Evolutionary conservation across 73 alveolate genomes (phyloP), one percentile per base, ranked within the genome.

Genomic region (Diophrys sp.): DNA sequence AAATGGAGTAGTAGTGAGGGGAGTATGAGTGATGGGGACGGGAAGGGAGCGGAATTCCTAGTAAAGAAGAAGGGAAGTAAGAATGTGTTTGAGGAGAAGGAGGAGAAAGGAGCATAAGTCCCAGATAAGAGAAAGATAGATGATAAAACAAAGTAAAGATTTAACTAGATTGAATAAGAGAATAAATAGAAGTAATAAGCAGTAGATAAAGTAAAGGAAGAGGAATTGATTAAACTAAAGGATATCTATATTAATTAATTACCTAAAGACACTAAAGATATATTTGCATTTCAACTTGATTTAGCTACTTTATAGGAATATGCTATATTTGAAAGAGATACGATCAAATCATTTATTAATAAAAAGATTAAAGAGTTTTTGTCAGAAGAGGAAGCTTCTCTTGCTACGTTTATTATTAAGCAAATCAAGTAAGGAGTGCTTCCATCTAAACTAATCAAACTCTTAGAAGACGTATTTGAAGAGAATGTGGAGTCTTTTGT

Each of bases 1-100:
- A 54, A 68, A 25, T 25, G 18, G 75, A 68, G 62, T 44, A 44
- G 62, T 44, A 18, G 62, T 44, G 62, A 68, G 1, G 54, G 62
- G 5, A 44, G 62, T 44, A 18, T 5, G 62, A 18, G 18, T 44
- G 62, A 44, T 5, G 31, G 28, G 1, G 54, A 29, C 28, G 54
- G 53, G 1, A 28, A 25, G 28, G 54, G 1, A 1, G 75, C n/a
- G 18, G 62, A 18, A 18, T 44, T 44, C 18, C 18, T 44, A 44
- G 62, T 44, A 18, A 44, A 44, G 62, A 44, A 44, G 62, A 18
- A 18, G 62, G 62, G 5, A 11, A 44, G 62, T 44, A 44, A 44
- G 5, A 44, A 18, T 5, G 18, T 5, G 62, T 5, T 11, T 44
- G 62, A 44, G 62, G 62, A 18, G 62, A 44, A 18, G 62, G 62